Percentiles rank a stretch among this genome's conserved stretches.
phyloP scores from a whole-genome alignment of 495 filamentous ascomycete species.

The Podospora fimiseda region DNA sequence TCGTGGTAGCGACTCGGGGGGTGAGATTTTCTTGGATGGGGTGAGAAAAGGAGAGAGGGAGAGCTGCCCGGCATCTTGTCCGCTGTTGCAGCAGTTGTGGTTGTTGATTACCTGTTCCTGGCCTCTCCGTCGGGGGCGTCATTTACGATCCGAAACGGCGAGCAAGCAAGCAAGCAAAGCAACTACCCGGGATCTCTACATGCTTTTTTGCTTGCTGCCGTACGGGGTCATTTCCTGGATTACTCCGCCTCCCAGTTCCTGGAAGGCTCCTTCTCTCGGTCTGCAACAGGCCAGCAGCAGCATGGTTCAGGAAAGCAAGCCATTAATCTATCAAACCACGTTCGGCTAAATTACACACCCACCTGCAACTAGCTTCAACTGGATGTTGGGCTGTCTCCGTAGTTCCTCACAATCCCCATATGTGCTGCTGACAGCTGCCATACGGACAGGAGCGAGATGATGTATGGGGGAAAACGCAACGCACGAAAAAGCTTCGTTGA shows the following conservation, averaged over 20 bases:
- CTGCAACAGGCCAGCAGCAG: no score
- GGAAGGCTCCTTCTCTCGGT: no score
- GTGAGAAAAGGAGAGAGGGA: no score
- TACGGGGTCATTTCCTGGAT: constrained; percentile 8
- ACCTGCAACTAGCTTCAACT: no score
- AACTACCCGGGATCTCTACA: constrained; percentile 5
- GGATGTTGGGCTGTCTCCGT: no score
- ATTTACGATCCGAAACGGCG: constrained; percentile 16
- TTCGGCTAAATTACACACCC: constrained; percentile 32
- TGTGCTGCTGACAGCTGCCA: not conserved
- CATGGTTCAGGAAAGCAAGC: no score
- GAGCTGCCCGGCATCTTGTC: no score
- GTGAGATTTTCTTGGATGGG: no score
- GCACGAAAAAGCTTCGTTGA: not conserved
- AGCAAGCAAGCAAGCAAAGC: not conserved
- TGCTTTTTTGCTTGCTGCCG: constrained; percentile 3
- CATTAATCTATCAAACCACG: constrained; percentile 22
- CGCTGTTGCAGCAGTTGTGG: no score
- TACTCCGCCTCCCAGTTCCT: constrained; percentile 1
- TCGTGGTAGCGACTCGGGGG: constrained; percentile 3
- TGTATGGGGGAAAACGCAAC: not conserved
- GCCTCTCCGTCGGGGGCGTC: constrained; percentile 11
- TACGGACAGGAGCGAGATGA: not conserved
- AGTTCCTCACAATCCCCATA: no score
- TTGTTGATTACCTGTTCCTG: constrained; percentile 3